Evolutionary conservation across 2,329 filamentous ascomycete genomes (phyloP).

Genomic region (Cytospora mali): DNA sequence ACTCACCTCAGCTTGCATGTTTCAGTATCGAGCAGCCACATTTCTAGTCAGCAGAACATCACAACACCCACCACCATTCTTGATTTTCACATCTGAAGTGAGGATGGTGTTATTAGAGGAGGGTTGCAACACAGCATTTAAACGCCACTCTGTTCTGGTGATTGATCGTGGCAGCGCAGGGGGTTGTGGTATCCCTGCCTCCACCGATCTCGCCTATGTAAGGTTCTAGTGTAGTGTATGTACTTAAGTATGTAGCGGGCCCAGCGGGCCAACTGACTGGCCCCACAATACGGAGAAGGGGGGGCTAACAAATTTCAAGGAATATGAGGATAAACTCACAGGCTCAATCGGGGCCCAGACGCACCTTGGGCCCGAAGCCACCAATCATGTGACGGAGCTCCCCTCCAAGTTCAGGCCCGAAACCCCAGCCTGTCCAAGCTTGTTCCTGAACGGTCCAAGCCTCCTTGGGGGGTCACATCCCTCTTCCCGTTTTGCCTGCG

Average conservation of each 20-base stretch:
- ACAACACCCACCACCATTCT: too few species aligned
- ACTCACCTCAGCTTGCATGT: not conserved
- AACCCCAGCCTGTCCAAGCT: conserved; percentile 21
- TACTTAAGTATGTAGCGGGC: too few species aligned
- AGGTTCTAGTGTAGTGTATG: not conserved
- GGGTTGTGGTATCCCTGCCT: not conserved
- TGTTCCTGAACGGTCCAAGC: conserved; percentile 23
- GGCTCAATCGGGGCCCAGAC: not conserved
- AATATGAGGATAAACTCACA: not conserved
- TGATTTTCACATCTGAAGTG: not conserved
- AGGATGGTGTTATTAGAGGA: not conserved
- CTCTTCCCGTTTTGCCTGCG: not conserved
- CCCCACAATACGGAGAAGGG: not conserved
- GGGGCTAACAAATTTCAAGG: not conserved
- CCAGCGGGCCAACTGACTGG: not conserved
- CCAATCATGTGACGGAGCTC: conserved; percentile 12
- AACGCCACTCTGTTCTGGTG: not conserved
- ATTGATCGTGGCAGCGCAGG: not conserved
- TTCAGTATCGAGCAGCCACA: not conserved
- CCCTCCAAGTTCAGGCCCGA: conserved; percentile 20
- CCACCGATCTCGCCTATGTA: not conserved
- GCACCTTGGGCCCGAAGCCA: conserved; percentile 7
- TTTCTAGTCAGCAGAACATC: not conserved
- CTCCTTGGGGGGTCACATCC: conserved; percentile 1
- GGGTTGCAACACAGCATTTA: not conserved